phyloP scores from a whole-genome alignment of 305 asterid genomes.

The Euphrasia arctica region DNA sequence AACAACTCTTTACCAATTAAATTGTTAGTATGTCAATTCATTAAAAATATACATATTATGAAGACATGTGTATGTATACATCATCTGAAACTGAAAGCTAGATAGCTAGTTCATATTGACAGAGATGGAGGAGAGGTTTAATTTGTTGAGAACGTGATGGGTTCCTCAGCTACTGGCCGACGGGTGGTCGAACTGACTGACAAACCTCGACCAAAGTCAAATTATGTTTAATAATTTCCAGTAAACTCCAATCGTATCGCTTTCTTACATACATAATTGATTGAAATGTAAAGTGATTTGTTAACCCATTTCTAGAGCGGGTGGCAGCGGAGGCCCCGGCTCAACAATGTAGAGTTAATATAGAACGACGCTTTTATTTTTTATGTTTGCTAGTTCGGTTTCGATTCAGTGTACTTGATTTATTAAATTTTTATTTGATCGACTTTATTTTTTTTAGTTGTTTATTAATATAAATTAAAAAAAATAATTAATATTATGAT shows the following conservation, averaged over 20 bases:
- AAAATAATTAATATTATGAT: no score
- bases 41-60: no score
- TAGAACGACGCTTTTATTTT: no score
- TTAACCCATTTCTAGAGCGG: no score
- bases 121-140: background rate
- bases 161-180: slow-evolving; percentile 16
- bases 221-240: background rate
- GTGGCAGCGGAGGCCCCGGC: no score
- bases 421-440: background rate
- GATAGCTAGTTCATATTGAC: no score
- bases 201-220: no score
- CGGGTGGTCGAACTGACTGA: background rate
- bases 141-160: slow-evolving; percentile 18
- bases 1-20: no score
- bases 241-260: background rate
- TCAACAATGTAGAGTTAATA: no score
- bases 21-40: no score
- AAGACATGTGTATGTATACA: background rate
- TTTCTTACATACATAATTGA: background rate
- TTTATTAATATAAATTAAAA: no score
- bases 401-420: background rate
- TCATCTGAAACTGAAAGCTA: background rate
- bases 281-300: background rate
- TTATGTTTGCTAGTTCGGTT: background rate
- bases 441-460: no score